phyloP scores from a whole-genome alignment of 2,329 filamentous ascomycete species.

The Pestalotiopsis sp. region DNA sequence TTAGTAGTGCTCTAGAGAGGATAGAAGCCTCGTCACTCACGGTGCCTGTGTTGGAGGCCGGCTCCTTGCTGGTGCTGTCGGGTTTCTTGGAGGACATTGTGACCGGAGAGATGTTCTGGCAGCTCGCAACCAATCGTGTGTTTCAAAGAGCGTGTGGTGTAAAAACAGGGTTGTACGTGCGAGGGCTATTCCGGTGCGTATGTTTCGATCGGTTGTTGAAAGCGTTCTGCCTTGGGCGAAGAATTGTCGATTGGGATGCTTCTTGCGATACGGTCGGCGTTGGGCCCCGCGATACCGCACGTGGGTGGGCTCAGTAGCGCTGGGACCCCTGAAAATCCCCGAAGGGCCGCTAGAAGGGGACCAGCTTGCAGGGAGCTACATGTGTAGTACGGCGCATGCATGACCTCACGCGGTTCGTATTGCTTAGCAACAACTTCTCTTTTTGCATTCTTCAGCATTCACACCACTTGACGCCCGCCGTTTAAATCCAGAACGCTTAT shows the following conservation, averaged over 20 bases:
- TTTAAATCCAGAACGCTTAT: neutral
- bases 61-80: slow-evolving; percentile 17
- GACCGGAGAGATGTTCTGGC: neutral
- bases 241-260: neutral
- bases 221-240: neutral
- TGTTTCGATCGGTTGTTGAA: neutral
- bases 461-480: neutral
- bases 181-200: neutral
- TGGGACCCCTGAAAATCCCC: slow-evolving; percentile 4
- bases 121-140: neutral
- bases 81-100: slow-evolving; percentile 31
- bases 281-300: slow-evolving; percentile 1
- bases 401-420: slow-evolving; percentile 5
- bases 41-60: neutral
- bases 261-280: neutral
- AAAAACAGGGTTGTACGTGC: accelerated
- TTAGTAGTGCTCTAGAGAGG: neutral
- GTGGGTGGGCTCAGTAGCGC: neutral
- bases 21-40: neutral
- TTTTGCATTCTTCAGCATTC: neutral
- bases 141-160: neutral
- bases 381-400: neutral
- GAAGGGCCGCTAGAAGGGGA: neutral
- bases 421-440: neutral
- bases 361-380: neutral